A percentile compares a stretch with the other conserved stretches of the same genome.
Evolutionary conservation across 495 filamentous ascomycete species (phyloP).

Genomic region (Penicillium mononematosum): DNA sequence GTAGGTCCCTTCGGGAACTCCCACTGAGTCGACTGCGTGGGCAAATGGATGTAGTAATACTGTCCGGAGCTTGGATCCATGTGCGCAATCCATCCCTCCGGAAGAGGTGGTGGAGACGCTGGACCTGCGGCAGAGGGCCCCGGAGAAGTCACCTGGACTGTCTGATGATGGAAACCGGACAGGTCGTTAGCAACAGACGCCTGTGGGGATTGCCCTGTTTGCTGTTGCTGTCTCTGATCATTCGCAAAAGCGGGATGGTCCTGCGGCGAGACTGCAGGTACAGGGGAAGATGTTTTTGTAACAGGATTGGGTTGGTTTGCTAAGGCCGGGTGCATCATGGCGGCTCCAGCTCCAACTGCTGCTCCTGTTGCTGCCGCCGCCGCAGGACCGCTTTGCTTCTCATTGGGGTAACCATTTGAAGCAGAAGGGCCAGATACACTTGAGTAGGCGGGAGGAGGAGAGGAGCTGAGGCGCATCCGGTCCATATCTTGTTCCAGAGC

Average conservation of each 20-base stretch:
- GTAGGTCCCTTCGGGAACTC: conserved; percentile 94
- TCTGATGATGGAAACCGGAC: conserved; percentile 34
- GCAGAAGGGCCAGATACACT: conserved; percentile 60
- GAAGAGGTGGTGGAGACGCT: conserved; percentile 83
- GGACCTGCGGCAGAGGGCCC: conserved; percentile 61
- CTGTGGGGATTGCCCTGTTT: conserved; percentile 40
- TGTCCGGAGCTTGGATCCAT: conserved; percentile 92
- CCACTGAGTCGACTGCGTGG: conserved; percentile 96
- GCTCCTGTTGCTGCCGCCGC: conserved; percentile 23
- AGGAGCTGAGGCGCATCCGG: conserved; percentile 77
- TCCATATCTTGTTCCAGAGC: conserved; percentile 85
- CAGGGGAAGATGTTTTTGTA: conserved; percentile 21
- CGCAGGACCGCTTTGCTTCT: conserved; percentile 59
- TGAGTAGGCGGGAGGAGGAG: conserved; percentile 90
- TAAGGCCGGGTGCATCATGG: conserved; percentile 29
- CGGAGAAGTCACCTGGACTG: conserved; percentile 37
- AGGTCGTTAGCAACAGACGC: conserved; percentile 39
- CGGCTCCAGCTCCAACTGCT: conserved; percentile 21
- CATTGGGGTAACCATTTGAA: conserved; percentile 68
- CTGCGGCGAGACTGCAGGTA: conserved; percentile 48
- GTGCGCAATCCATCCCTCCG: conserved; percentile 98
- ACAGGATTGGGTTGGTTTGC: conserved; percentile 35
- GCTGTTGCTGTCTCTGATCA: conserved; percentile 55
- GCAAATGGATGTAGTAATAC: conserved; percentile 98
- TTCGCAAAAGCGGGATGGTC: conserved; percentile 88